Conservation (phyloP, 805 yeast species). For the Saturnispora saitoi region DNA sequence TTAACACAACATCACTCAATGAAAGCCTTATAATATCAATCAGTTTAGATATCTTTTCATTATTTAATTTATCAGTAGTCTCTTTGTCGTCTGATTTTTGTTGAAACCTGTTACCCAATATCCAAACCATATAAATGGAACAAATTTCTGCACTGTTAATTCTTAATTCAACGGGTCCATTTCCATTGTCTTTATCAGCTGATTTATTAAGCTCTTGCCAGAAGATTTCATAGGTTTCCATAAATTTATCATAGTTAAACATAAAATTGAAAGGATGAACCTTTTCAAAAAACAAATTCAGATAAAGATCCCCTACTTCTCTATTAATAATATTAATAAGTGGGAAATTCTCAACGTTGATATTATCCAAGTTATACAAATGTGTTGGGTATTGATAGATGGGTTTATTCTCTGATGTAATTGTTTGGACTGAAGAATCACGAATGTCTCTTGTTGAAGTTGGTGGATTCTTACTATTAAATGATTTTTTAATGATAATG, state of each 20-base stretch:
- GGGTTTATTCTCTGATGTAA: conserved; percentile 29
- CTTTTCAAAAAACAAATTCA: conserved; percentile 32
- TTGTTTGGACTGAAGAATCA: conserved; percentile 28
- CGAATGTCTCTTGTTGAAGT: conserved; percentile 28
- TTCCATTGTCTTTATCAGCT: conserved; percentile 8
- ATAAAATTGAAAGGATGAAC: conserved; percentile 38
- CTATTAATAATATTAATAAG: conserved; percentile 27
- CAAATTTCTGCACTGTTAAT: conserved; percentile 32
- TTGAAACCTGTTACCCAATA: conserved; percentile 31
- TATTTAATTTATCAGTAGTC: background rate
- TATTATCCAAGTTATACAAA: conserved; percentile 24
- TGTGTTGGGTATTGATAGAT: conserved; percentile 29
- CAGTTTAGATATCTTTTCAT: conserved; percentile 25
- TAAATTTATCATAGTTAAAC: conserved; percentile 30
- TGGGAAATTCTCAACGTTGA: conserved; percentile 32
- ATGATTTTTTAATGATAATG: conserved; percentile 32
- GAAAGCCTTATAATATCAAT: conserved; percentile 36
- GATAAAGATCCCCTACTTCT: conserved; percentile 31
- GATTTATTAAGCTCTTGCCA: conserved; percentile 29
- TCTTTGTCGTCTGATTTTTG: conserved; percentile 2
- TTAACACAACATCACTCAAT: conserved; percentile 35
- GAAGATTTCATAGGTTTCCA: conserved; percentile 29
- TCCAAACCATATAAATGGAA: conserved; percentile 40
- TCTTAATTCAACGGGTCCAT: conserved; percentile 7
- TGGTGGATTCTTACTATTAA: conserved; percentile 24